Evolutionary conservation across 1,284 basidiomycete genomes (phyloP), one percentile per base, ranked within the genome.

Genomic region (Apiotrichum sp.): DNA sequence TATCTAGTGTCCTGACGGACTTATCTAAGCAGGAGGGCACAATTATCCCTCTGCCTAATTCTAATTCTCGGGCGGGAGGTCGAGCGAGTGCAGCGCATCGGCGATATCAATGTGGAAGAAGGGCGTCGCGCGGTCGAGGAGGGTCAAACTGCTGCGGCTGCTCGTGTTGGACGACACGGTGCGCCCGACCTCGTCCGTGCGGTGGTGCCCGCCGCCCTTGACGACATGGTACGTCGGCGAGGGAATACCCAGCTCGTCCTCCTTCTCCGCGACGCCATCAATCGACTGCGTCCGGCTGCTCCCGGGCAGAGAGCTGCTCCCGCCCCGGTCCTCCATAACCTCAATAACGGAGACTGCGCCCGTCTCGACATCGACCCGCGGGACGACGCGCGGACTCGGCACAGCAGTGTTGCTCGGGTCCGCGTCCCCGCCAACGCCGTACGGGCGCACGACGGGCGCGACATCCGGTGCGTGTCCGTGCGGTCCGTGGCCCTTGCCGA

Each of bases 391-490:
- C 14, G 13, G 55, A 50, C 22, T 52, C 8, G 22, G 16, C 32
- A 40, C 11, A 14, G 48, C 58, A 11, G 11, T 34, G 55, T 65
- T 58, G 22, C 40, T 33, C 3, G 58, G 61, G 57, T 62, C 59
- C 22, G 50, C 54, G 43, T 62, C 49, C 49, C 52, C 47, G 56
- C 63, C 34, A 50, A 62, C 52, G 33, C 68, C 64, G 39, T 66
- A 70, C n/a, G 68, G 62, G 0, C 86, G 81, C 10, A 87, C 84
- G 35, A 92, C 83, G 35, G 85, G 79, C 2, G 87, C 89, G 56
- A 92, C 79, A 66, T 93, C 90, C 22, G 77, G 77, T 3, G 80
- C 80, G 4, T 75, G 61, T 36, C 73, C 73, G 6, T 78, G 76
- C 10, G 79, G 66, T 1, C 79, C 45, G 3, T 64, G 50, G 14